Evolutionary conservation across 306 rosid genomes (phyloP).

Genomic region (Acmispon strigosus): DNA sequence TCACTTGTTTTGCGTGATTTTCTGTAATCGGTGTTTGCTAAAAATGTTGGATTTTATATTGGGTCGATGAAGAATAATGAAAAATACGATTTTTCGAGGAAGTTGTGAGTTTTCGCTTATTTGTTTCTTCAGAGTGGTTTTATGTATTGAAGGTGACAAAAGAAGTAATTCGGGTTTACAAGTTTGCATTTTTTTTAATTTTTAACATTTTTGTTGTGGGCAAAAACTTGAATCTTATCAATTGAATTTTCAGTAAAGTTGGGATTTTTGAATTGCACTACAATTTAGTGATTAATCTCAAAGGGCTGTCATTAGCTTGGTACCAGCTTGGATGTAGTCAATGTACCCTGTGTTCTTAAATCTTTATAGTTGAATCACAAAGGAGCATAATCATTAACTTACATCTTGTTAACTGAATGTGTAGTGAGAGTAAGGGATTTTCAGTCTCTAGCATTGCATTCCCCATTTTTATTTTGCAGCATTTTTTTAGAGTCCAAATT

Average conservation of each 20-base stretch:
- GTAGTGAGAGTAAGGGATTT: background rate
- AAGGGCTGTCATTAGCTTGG: background rate
- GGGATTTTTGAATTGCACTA: background rate
- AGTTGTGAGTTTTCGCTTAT: background rate
- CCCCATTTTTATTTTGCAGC: background rate
- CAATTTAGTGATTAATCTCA: background rate
- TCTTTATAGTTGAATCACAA: background rate
- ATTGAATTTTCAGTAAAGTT: background rate
- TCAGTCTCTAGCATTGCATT: background rate
- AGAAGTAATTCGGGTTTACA: background rate
- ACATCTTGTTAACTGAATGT: background rate
- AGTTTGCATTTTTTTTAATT: background rate
- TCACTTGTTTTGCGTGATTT: background rate
- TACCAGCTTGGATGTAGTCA: background rate
- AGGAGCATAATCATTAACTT: background rate
- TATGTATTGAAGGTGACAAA: background rate
- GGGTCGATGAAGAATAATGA: background rate
- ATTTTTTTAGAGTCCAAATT: conserved; percentile 3
- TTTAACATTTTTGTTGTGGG: background rate
- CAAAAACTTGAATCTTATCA: background rate
- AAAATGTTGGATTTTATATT: background rate
- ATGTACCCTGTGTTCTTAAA: background rate
- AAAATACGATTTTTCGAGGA: background rate
- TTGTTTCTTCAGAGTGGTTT: background rate
- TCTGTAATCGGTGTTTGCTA: background rate